Conservation (phyloP, 129 eudicot genomes). For the Escallonia herrerae region DNA sequence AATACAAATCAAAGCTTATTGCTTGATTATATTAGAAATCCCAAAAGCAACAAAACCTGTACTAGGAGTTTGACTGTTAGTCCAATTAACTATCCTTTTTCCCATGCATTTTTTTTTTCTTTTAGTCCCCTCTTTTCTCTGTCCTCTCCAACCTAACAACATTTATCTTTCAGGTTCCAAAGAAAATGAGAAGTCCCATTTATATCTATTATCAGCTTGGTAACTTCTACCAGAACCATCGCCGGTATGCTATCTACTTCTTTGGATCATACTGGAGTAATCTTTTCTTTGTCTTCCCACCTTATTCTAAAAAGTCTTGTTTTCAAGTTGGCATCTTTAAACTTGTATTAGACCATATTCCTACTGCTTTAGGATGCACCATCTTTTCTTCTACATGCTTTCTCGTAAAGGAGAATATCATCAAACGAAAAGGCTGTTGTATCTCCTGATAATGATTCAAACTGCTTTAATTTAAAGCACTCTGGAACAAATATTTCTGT, state of each 20-base stretch:
- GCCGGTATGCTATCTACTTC: conserved; percentile 35
- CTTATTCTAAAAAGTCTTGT: too few relatives aligned
- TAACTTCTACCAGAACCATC: conserved; percentile 86
- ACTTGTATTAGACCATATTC: too few relatives aligned
- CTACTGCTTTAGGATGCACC: too few relatives aligned
- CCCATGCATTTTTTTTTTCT: not conserved
- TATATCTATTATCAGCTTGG: conserved; percentile 83
- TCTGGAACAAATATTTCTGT: too few relatives aligned
- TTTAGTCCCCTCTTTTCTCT: not conserved
- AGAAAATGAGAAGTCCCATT: conserved; percentile 70
- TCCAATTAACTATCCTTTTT: not conserved
- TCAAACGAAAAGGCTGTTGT: too few relatives aligned
- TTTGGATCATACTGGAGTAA: not conserved
- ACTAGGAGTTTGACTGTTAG: conserved; percentile 52
- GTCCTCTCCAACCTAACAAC: not conserved
- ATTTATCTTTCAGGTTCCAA: conserved; percentile 50
- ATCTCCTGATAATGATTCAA: too few relatives aligned
- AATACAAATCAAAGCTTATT: conserved; percentile 12
- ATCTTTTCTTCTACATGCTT: too few relatives aligned
- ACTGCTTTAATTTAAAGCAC: too few relatives aligned
- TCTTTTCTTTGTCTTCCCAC: too few relatives aligned
- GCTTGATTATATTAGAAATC: conserved; percentile 34
- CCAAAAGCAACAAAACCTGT: conserved; percentile 62
- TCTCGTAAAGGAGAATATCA: too few relatives aligned
- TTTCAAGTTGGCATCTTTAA: too few relatives aligned